Evolutionary conservation across 2,329 filamentous ascomycete genomes (phyloP).

Genomic region (Alternaria gaisen): DNA sequence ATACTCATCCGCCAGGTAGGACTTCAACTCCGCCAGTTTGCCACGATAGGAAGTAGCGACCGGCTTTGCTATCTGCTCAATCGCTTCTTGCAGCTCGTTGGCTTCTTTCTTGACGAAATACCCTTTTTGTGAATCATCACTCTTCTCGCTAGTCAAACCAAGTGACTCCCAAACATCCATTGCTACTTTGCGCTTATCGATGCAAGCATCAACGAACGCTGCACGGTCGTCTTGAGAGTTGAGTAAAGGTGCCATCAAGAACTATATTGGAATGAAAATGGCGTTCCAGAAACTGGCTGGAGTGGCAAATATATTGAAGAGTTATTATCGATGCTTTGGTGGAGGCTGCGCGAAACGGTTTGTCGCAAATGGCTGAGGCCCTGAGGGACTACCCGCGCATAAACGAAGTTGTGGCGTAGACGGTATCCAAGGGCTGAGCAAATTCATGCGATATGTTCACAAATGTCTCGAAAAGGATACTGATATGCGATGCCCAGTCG

Average conservation of each 20-base stretch:
- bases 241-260: slow-evolving; percentile 10
- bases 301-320: not conserved
- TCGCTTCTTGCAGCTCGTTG: slow-evolving; percentile 14
- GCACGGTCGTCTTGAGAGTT: slow-evolving; percentile 11
- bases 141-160: slow-evolving; percentile 10
- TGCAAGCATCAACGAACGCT: slow-evolving; percentile 20
- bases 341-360: slow-evolving; percentile 2
- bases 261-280: not conserved
- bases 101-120: slow-evolving; percentile 14
- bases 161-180: slow-evolving; percentile 16
- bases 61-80: slow-evolving; percentile 18
- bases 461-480: not conserved
- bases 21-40: not conserved
- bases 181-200: slow-evolving; percentile 11
- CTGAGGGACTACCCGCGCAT: not conserved
- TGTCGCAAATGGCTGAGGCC: slow-evolving; percentile 7
- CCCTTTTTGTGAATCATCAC: slow-evolving; percentile 6
- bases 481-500: slow-evolving; percentile 7
- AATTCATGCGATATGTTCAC: slow-evolving; percentile 9
- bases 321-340: not conserved
- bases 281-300: not conserved
- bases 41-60: slow-evolving; percentile 5
- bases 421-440: not conserved
- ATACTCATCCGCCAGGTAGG: slow-evolving; percentile 9
- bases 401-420: slow-evolving; percentile 3